Base-by-base conservation (phyloP, 352 stramenopile species). In the Pythium periplocum region DNA sequence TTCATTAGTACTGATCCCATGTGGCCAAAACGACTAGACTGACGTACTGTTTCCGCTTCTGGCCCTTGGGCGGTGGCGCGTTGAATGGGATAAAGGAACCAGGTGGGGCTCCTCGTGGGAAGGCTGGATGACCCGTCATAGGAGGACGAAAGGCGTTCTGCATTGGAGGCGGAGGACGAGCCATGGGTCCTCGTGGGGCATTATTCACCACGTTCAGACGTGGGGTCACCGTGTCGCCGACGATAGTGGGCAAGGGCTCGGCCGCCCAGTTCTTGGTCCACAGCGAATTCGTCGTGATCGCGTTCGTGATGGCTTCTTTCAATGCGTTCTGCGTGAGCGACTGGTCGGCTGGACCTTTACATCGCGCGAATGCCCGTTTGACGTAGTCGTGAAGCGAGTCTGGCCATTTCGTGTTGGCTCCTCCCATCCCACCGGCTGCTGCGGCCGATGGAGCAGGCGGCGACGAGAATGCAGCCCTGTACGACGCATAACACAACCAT, bases 231-330 rank as follows among this genome's bases (percentile, higher is more conserved):
- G 48, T 66, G 55, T 90, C 78, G 5, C 74, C 72, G 9, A 88
- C 72, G 17, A 93, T 66, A 37, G 77, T 73, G 12, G 84, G 86
- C 52, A 96, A 55, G 2, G 82, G 75, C 62, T 94, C 81, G 8
- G 63, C 75, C 26, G 62, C 49, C 86, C 86, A 96, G 66, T 93
- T 93, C 55, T 79, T 86, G 10, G 83, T 92, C 83, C 83, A 94
- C 42, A 96, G 57, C 47, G 75, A 78, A 57, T 90, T 94, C 7
- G 68, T 76, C 69, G 83, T 90, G 43, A 94, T 91, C 44, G 86
- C 82, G 45, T 84, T 86, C 4, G 83, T 90, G 53, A 96, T 93
- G 44, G 85, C 55, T 40, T 89, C 77, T 51, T 94, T 96, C 10
- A 96, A 67, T 0, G 72, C 62, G 43, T 87, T 83, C 55, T 96